Base-by-base conservation (phyloP, 805 yeast genomes). In the Brettanomyces anomalus region DNA sequence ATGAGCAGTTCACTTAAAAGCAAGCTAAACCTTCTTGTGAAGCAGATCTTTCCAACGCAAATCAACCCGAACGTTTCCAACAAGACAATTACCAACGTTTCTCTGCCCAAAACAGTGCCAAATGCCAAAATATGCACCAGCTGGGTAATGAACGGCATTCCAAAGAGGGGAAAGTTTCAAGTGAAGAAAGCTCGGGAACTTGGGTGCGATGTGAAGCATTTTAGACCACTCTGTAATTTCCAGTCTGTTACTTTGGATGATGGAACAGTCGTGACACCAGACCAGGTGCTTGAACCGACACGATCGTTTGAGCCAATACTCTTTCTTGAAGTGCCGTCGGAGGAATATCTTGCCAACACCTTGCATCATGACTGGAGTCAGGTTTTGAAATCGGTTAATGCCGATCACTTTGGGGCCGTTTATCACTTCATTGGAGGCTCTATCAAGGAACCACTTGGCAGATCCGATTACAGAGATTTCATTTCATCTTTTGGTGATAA, bases 341-440 rank as follows among this genome's bases (percentile, higher is more conserved):
- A 47, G 0, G 58, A 55, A 0, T 83, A 80, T 52, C 57, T 77
- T 14, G 49, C 47, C 16, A 58, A 46, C 11, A 60, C 67, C 0
- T 18, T 64, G 5, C 18, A 30, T 4, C 41, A 52, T 32, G 52
- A 60, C 21, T 56, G 65, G 62, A 15, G 43, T 18, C 24, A 18
- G 1, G 54, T 52, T 2, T 14, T 51, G 4, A 30, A 41, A 4
- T 35, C 41, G 4, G 38, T 41, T 3, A 40, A 43, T 4, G 43
- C 43, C 2, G 36, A 40, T 13, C 45, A 51, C 8, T 55, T 46
- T 41, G 73, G 77, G 1, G 58, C 74, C 1, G 82, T 88, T 1
- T 88, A 85, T 57, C 95, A 86, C 60, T 75, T 86, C 44, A 62
- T 93, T 21, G 93, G 84, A n/a, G 74, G 70, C 5, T 74, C 70